A percentile compares a stretch with the other conserved stretches of the same genome.
These are phyloP conservation scores for Chiua virens DNA, from an alignment of 768 basidiomycete species.

Conservation along the genomic window DNA sequence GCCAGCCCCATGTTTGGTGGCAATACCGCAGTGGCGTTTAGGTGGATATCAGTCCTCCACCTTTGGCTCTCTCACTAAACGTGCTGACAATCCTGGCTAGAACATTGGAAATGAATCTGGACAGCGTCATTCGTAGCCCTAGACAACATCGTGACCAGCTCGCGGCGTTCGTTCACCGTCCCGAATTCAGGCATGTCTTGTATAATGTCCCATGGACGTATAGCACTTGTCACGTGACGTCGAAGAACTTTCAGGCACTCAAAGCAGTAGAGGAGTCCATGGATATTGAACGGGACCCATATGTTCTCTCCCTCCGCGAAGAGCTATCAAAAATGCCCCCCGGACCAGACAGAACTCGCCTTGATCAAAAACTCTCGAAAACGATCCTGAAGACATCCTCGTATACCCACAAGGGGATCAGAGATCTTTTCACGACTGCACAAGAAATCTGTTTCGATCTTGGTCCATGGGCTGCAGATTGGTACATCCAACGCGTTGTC, in stretches of 20 bases:
- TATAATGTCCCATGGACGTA: slow-evolving; percentile 39
- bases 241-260: slow-evolving; percentile 55
- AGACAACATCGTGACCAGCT: slow-evolving; percentile 56
- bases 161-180: slow-evolving; percentile 58
- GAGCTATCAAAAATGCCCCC: slow-evolving; percentile 40
- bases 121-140: slow-evolving; percentile 65
- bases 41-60: slow-evolving; percentile 37
- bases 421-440: slow-evolving; percentile 57
- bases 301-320: slow-evolving; percentile 48
- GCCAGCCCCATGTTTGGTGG: slow-evolving; percentile 86
- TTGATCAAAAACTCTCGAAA: slow-evolving; percentile 68
- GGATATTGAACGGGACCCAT: slow-evolving; percentile 70
- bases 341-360: slow-evolving; percentile 45
- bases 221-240: slow-evolving; percentile 33
- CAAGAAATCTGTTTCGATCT: slow-evolving; percentile 58
- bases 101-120: slow-evolving; percentile 65
- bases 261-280: slow-evolving; percentile 41
- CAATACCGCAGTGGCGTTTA: slow-evolving; percentile 58
- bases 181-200: slow-evolving; percentile 58
- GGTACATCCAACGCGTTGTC: slow-evolving; percentile 66
- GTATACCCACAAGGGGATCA: slow-evolving; percentile 65
- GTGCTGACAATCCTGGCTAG: slow-evolving; percentile 36
- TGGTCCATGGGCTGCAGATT: slow-evolving; percentile 76
- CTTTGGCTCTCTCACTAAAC: neutral
- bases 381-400: slow-evolving; percentile 56